Evolutionary conservation across 1,139 yeast genomes (phyloP).

Genomic region (Scheffersomyces segobiensis): DNA sequence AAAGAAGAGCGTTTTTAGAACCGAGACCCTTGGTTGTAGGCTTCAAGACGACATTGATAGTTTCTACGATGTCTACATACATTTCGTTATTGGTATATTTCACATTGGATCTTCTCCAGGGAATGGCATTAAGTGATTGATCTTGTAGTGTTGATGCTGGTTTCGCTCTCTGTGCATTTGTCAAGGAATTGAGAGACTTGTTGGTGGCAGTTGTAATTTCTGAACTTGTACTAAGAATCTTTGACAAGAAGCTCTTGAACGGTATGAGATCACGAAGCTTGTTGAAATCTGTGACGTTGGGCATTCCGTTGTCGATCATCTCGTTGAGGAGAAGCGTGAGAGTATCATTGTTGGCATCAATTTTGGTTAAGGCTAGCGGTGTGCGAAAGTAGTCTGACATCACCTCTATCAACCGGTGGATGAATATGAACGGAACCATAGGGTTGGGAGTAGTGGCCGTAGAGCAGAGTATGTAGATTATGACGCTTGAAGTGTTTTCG

Average conservation of each 20-base stretch:
- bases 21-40: slow-evolving; percentile 14
- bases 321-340: slow-evolving; percentile 59
- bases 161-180: slow-evolving; percentile 4
- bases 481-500: slow-evolving; percentile 22
- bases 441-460: slow-evolving; percentile 35
- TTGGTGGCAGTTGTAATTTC: slow-evolving; percentile 23
- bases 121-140: slow-evolving; percentile 32
- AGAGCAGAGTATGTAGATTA: slow-evolving; percentile 29
- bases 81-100: slow-evolving; percentile 75
- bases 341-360: slow-evolving; percentile 67
- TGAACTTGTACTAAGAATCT: slow-evolving; percentile 35
- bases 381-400: slow-evolving; percentile 60
- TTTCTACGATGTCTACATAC: slow-evolving; percentile 74
- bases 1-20: slow-evolving; percentile 3
- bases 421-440: slow-evolving; percentile 55
- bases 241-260: slow-evolving; percentile 43
- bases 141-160: neutral
- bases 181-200: slow-evolving; percentile 5
- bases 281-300: slow-evolving; percentile 72
- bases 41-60: slow-evolving; percentile 46
- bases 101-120: slow-evolving; percentile 75
- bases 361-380: slow-evolving; percentile 56
- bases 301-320: slow-evolving; percentile 76
- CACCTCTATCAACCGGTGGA: slow-evolving; percentile 50
- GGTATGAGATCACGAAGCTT: slow-evolving; percentile 72